A percentile compares a stretch with the other conserved stretches of the same genome.
Conservation (phyloP, 108 stramenopile genomes). For the Nannochloropsis gaditana region DNA sequence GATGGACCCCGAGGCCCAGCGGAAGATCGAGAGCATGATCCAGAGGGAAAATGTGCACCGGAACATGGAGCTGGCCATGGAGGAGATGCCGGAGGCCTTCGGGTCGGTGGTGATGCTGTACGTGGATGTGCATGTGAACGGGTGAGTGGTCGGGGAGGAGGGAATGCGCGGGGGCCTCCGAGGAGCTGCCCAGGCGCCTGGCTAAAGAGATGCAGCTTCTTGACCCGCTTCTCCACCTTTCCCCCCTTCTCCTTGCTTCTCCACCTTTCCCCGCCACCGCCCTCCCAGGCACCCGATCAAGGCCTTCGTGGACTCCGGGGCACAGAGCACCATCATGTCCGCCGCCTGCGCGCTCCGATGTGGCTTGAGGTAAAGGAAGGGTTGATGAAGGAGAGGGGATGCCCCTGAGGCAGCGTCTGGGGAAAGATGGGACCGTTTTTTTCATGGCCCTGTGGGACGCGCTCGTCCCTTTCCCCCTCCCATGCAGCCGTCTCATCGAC, state of each 20-base stretch:
- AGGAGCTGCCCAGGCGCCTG: neutral
- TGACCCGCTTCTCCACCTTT: no score
- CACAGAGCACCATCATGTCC: conserved; percentile 85
- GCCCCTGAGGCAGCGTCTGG: conserved; percentile 68
- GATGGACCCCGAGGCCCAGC: conserved; percentile 47
- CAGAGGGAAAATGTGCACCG: conserved; percentile 44
- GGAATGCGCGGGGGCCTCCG: neutral
- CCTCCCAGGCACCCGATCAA: conserved; percentile 59
- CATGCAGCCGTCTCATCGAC: conserved; percentile 67
- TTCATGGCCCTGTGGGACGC: neutral
- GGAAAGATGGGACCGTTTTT: neutral
- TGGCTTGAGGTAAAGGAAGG: conserved; percentile 68
- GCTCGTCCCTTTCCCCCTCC: neutral
- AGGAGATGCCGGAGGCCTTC: conserved; percentile 90
- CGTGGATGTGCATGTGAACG: conserved; percentile 75
- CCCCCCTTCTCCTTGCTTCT: neutral
- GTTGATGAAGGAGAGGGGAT: conserved; percentile 70
- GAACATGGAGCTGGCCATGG: conserved; percentile 61
- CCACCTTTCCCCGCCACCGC: neutral
- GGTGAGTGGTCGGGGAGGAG: neutral
- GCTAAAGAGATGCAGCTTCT: no score
- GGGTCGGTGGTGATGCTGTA: conserved; percentile 89
- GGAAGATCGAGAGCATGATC: conserved; percentile 44
- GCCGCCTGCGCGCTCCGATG: conserved; percentile 66
- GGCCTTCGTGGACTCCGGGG: conserved; percentile 91